Evolutionary conservation across 228 moss, liverwort and hornwort genomes (phyloP).

Genomic region (Sphagnum magellanicum): DNA sequence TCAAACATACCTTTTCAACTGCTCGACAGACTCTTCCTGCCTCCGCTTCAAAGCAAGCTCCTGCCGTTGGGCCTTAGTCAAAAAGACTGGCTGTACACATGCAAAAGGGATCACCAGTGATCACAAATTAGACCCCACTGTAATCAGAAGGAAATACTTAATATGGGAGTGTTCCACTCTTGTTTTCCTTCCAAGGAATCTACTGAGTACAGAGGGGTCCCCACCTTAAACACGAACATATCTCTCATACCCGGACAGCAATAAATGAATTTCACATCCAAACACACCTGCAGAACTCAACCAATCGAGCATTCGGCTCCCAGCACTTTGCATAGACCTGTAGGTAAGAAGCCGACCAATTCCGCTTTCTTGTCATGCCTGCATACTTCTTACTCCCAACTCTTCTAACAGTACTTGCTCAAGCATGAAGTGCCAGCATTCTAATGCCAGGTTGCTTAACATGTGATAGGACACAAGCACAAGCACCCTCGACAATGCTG

Average conservation of each 20-base stretch:
- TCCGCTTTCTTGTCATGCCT: slow-evolving; percentile 88
- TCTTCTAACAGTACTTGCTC: slow-evolving; percentile 30
- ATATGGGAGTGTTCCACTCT: neutral
- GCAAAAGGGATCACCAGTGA: neutral
- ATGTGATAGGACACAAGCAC: no score
- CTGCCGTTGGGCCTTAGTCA: slow-evolving; percentile 78
- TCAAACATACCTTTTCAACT: slow-evolving; percentile 54
- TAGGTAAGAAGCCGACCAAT: slow-evolving; percentile 87
- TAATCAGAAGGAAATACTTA: neutral
- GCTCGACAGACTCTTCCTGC: slow-evolving; percentile 79
- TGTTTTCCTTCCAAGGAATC: neutral
- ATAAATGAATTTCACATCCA: slow-evolving; percentile 67
- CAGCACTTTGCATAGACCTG: slow-evolving; percentile 89
- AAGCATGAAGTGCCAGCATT: slow-evolving; percentile 1
- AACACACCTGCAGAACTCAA: slow-evolving; percentile 99
- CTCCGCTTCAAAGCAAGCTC: slow-evolving; percentile 77
- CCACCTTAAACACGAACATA: slow-evolving; percentile 52
- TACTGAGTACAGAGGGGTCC: slow-evolving; percentile 25
- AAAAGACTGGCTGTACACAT: slow-evolving; percentile 75
- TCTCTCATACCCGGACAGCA: slow-evolving; percentile 49
- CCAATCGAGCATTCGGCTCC: slow-evolving; percentile 96
- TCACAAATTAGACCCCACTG: neutral
- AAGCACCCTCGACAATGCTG: no score
- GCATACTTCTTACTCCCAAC: slow-evolving; percentile 36
- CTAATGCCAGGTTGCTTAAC: neutral